Percentiles rank a stretch among this genome's conserved stretches.
These are phyloP conservation scores for Pueraria montana DNA, from an alignment of 306 rosid genomes.

Conservation along the genomic window DNA sequence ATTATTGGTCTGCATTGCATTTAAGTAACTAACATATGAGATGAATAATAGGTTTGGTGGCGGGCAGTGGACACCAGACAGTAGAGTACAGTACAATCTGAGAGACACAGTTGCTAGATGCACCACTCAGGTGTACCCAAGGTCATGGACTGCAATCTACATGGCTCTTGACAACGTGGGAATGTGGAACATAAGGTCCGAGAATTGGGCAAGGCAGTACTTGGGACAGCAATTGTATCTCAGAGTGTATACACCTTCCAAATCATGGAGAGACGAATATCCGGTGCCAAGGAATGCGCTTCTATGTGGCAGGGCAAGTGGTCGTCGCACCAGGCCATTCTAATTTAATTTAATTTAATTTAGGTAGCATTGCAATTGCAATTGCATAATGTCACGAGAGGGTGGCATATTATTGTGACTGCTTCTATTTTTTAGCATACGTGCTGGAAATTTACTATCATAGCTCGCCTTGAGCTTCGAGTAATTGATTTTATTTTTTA, in stretches of 20 bases:
- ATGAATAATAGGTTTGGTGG: conserved; percentile 73
- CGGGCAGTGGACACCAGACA: conserved; percentile 91
- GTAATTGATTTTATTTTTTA: conserved; percentile 1
- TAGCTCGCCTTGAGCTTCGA: conserved; percentile 63
- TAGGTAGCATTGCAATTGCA: too few relatives aligned
- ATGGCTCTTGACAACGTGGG: conserved; percentile 92
- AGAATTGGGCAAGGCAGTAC: conserved; percentile 94
- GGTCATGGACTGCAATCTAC: conserved; percentile 91
- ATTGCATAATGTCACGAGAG: conserved; percentile 64
- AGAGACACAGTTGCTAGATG: conserved; percentile 89
- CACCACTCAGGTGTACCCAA: conserved; percentile 88
- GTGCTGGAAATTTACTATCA: neutral
- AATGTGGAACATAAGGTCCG: conserved; percentile 96
- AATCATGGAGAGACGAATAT: conserved; percentile 81
- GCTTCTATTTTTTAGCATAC: conserved; percentile 10
- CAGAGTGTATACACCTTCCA: conserved; percentile 74
- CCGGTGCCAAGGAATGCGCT: conserved; percentile 88
- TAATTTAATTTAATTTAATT: too few relatives aligned
- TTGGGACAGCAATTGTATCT: conserved; percentile 96
- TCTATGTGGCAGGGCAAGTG: conserved; percentile 87
- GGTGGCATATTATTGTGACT: conserved; percentile 56
- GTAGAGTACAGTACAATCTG: conserved; percentile 83
- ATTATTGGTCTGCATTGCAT: neutral
- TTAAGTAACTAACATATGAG: neutral
- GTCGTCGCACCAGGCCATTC: conserved; percentile 77